Conservation (phyloP, 768 basidiomycete species). For the Phylloporus scabripes region DNA sequence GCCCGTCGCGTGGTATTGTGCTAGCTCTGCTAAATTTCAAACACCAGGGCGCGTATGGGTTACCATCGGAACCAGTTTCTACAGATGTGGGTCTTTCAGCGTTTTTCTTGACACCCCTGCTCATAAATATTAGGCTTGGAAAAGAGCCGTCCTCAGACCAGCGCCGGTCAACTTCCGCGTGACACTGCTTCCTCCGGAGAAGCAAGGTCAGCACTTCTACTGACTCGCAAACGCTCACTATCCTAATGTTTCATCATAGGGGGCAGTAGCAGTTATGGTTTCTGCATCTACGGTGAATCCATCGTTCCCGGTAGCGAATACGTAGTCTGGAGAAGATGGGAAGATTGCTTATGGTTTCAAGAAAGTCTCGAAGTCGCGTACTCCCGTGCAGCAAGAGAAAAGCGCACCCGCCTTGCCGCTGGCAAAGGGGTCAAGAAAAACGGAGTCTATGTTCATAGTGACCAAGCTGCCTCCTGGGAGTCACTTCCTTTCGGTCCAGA, state of each 20-base stretch:
- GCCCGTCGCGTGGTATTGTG: background rate
- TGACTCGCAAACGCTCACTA: background rate
- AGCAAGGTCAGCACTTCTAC: constrained; percentile 42
- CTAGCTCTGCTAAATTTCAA: background rate
- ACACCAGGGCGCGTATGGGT: constrained; percentile 7
- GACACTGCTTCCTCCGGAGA: constrained; percentile 52
- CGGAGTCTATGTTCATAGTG: constrained; percentile 62
- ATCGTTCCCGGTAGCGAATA: constrained; percentile 43
- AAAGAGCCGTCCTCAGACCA: constrained; percentile 53
- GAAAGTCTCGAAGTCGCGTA: constrained; percentile 65
- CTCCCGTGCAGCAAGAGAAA: constrained; percentile 53
- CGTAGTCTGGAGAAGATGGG: constrained; percentile 77
- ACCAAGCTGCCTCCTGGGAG: constrained; percentile 78
- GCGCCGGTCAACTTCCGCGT: constrained; percentile 58
- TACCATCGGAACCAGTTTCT: constrained; percentile 3
- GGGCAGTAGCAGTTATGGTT: constrained; percentile 51
- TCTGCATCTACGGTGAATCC: constrained; percentile 47
- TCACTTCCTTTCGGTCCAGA: constrained; percentile 82
- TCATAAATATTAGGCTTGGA: constrained; percentile 43
- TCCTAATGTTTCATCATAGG: constrained; percentile 33
- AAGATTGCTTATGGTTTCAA: constrained; percentile 77
- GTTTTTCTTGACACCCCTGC: background rate
- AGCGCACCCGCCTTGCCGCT: constrained; percentile 57
- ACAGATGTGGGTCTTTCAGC: constrained; percentile 24
- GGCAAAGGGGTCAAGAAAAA: constrained; percentile 75